Conservation (phyloP, 257 asterid species). For the Nicotiana attenuata region DNA sequence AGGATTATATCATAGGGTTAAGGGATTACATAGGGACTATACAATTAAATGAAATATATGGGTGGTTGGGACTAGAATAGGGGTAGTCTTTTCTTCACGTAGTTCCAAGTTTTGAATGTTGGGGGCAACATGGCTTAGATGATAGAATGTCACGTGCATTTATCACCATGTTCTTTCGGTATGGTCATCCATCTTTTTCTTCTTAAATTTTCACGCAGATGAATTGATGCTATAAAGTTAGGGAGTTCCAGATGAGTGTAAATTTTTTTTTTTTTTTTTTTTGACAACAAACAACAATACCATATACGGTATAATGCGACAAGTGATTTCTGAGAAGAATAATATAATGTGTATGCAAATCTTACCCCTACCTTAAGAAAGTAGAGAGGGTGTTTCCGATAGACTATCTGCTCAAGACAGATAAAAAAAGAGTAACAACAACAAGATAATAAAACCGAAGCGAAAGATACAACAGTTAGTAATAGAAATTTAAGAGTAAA, state of each 20-base stretch:
- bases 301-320: rapidly evolving
- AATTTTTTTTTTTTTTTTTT: no score
- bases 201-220: neutral
- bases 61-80: neutral
- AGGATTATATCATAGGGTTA: neutral
- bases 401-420: no score
- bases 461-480: no score
- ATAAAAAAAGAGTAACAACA: no score
- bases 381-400: rapidly evolving
- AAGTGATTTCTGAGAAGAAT: no score
- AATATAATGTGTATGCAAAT: no score
- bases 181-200: conserved; percentile 5
- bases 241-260: neutral
- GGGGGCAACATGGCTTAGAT: neutral
- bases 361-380: no score
- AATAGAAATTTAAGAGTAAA: no score
- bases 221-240: neutral
- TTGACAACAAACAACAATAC: no score
- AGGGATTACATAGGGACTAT: neutral
- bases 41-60: neutral
- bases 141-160: conserved; percentile 12
- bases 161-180: neutral
- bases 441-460: no score
- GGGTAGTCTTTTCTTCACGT: neutral
- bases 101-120: conserved; percentile 1